A percentile compares a stretch with the other conserved stretches of the same genome.
These are phyloP conservation scores for Paspalum notatum DNA, from an alignment of 176 grass and related monocot species.

Conservation along the genomic window DNA sequence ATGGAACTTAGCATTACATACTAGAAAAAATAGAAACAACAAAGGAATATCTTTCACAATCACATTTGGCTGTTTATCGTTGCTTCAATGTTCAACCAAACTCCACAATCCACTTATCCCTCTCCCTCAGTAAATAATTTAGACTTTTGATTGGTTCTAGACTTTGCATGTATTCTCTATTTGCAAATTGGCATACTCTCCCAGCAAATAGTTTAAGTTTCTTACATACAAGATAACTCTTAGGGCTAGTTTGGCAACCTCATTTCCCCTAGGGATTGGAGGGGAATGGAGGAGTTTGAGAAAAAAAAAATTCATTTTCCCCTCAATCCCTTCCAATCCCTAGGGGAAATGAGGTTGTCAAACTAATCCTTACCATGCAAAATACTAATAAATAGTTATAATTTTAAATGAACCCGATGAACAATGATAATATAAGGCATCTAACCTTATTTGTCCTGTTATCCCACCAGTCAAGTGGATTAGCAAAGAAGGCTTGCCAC, in stretches of 20 bases:
- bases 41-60: neutral
- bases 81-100: neutral
- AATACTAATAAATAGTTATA: conserved; percentile 14
- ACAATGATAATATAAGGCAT: conserved; percentile 13
- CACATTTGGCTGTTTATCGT: neutral
- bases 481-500: conserved; percentile 97
- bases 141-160: neutral
- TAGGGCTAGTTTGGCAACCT: no score
- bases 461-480: conserved; percentile 97
- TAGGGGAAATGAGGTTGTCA: no score
- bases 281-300: no score
- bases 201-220: neutral
- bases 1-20: neutral
- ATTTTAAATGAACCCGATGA: conserved; percentile 7
- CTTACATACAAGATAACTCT: neutral
- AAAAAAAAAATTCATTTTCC: no score
- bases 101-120: neutral
- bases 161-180: neutral
- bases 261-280: no score
- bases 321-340: no score
- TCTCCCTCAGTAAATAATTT: neutral
- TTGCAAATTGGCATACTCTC: neutral
- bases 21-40: neutral
- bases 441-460: conserved; percentile 92
- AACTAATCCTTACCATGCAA: neutral